phyloP scores from a whole-genome alignment of 139 green algal species.

The Micractinium sp. region DNA sequence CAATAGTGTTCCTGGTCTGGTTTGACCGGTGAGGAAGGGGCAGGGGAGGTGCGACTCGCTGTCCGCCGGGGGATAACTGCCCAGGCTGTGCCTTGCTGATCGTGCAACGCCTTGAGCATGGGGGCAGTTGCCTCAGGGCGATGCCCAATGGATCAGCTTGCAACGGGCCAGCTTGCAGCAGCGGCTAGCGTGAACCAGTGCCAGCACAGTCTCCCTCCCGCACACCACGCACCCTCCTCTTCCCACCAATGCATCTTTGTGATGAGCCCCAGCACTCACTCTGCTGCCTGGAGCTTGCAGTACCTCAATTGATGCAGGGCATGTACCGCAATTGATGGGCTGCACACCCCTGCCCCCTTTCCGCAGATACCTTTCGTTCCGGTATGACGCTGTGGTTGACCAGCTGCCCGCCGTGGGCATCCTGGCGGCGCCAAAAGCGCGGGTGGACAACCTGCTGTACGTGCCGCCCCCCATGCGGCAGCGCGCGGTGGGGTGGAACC shows the following conservation, averaged over 20 bases:
- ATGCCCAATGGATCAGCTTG: too few species aligned
- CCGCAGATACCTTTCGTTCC: conserved; percentile 22
- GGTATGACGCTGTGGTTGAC: conserved; percentile 35
- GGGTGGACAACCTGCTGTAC: conserved; percentile 39
- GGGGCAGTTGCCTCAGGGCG: too few species aligned
- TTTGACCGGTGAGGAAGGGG: conserved; percentile 40
- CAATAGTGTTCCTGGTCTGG: conserved; percentile 33
- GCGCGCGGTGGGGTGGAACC: conserved; percentile 32
- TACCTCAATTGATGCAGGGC: neutral
- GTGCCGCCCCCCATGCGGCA: conserved; percentile 37
- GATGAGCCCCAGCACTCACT: neutral
- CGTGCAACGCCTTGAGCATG: too few species aligned
- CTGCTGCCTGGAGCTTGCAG: neutral
- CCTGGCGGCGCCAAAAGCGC: conserved; percentile 1
- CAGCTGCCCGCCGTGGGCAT: conserved; percentile 26
- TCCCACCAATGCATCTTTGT: too few species aligned
- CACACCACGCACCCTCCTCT: too few species aligned
- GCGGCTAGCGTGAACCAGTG: too few species aligned
- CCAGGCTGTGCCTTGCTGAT: too few species aligned
- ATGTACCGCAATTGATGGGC: neutral
- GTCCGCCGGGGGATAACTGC: too few species aligned
- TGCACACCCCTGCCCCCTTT: neutral
- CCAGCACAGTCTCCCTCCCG: too few species aligned
- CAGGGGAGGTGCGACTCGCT: too few species aligned
- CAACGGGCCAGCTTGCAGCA: too few species aligned